phyloP scores from a whole-genome alignment of 148 eudicot species.

The Silene conica region DNA sequence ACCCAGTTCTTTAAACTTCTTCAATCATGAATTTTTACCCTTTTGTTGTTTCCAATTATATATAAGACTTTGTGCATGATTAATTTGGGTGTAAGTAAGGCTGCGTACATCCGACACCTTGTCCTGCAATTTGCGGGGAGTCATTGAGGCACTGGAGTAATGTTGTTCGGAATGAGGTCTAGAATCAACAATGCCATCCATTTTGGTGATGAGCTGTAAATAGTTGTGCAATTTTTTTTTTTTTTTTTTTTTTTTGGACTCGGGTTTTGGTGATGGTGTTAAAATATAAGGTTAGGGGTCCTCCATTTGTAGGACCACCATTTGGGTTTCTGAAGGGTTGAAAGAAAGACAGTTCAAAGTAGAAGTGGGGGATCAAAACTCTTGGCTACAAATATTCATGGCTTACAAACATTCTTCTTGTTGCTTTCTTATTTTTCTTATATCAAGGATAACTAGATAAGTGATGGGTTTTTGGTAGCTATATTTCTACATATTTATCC shows the following conservation, averaged over 20 bases:
- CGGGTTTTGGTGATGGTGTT: neutral
- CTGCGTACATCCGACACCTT: too few species aligned
- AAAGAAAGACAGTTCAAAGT: constrained; percentile 13
- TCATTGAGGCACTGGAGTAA: too few species aligned
- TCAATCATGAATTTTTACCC: too few species aligned
- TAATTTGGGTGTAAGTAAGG: neutral
- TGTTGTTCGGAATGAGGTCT: neutral
- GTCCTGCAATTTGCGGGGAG: too few species aligned
- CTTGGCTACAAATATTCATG: constrained; percentile 2
- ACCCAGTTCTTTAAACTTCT: neutral
- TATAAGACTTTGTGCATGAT: too few species aligned
- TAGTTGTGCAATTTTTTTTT: neutral
- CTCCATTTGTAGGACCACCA: constrained; percentile 20
- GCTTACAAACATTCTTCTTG: constrained; percentile 6
- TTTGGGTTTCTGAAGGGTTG: constrained; percentile 6
- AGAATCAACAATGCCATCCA: constrained; percentile 15
- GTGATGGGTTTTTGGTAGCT: neutral
- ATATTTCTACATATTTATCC: neutral
- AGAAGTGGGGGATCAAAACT: constrained; percentile 10
- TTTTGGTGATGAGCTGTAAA: constrained; percentile 9
- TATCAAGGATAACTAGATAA: constrained; percentile 1
- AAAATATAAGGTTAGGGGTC: neutral
- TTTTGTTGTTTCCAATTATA: too few species aligned
- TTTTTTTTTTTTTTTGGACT: too few species aligned
- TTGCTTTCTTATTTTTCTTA: constrained; percentile 9